Percentiles rank a stretch among this genome's conserved stretches.
Conservation (phyloP, 2,329 filamentous ascomycete genomes). For the Calonectria ilicicola region DNA sequence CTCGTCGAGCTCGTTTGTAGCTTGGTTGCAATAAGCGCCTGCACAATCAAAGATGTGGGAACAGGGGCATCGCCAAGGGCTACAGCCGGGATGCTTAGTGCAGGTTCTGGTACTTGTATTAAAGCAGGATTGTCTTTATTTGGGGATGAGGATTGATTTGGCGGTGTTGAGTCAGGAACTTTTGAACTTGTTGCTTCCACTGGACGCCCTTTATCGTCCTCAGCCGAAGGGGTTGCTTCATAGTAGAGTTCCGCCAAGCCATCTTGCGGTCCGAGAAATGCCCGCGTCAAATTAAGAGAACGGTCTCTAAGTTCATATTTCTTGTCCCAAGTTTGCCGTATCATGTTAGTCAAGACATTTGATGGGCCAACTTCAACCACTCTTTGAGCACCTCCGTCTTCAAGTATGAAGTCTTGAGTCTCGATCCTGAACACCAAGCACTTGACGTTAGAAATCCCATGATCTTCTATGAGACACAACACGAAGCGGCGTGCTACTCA, state of each 20-base stretch:
- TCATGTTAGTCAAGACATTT: not conserved
- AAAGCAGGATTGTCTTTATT: not conserved
- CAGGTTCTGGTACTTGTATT: not conserved
- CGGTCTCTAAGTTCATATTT: not conserved
- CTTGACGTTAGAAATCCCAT: not conserved
- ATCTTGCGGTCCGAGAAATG: not conserved
- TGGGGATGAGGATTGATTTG: no score
- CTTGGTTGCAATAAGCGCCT: not conserved
- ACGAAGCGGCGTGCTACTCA: not conserved
- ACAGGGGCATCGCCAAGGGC: not conserved
- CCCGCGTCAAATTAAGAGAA: not conserved
- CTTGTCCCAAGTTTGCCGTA: not conserved
- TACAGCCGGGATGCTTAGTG: not conserved
- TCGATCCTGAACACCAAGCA: not conserved
- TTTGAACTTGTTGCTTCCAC: no score
- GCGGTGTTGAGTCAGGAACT: no score
- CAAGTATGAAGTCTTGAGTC: not conserved
- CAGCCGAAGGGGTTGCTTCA: not conserved
- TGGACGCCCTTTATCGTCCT: not conserved
- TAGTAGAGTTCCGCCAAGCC: not conserved
- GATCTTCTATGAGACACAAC: no score
- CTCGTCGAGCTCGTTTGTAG: not conserved
- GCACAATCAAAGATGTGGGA: not conserved
- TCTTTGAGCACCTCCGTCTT: not conserved
- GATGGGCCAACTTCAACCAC: not conserved